Base-by-base conservation (phyloP, 169 alveolate species). In the Cryptosporidium canis region DNA sequence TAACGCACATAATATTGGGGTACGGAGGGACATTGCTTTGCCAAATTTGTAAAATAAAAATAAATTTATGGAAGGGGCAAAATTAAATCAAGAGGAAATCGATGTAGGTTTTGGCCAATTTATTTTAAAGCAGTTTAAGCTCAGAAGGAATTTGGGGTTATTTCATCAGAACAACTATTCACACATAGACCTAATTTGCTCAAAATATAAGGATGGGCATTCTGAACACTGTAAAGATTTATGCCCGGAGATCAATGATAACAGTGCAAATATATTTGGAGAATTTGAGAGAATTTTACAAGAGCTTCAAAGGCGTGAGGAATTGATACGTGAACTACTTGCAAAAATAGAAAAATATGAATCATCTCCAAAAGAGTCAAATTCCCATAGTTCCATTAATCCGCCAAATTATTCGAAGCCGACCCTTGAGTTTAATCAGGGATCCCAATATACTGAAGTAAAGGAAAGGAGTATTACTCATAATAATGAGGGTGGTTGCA, bases 251-350 rank as follows among this genome's bases (percentile, higher is more conserved):
- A 5, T 21, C 2, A 27, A 39, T 7, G 39, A 66, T n/a, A 24
- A 66, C 41, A 63, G 18, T n/a, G 47, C 4, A 18, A 1, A 39
- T 66, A 3, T 61, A 35, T 3, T 12, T 4, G 14, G 29, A 43
- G 87, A 77, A 48, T 77, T 77, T 41, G 87, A 77, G 21, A 77
- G 87, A 37, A 77, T 77, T 8, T 51, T 77, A 43, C 64, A 56
- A 39, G 87, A 77, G 39, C 87, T 77, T 39, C 29, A 58, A 55
- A 31, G 87, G n/a, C 87, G 87, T 77, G 87, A 77, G 61, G 65
- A 58, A 18, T 29, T 77, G 35, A 77, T 77, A 18, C 71, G 41
- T n/a, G 77, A 77, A 6, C 31, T 77, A 37, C 58, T 77, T 9
- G 41, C 31, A n/a, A 77, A 77, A 35, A 29, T 77, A 37, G 87